Conservation (phyloP, 2,329 filamentous ascomycete genomes). For the Chaetoscypha palmicola region DNA sequence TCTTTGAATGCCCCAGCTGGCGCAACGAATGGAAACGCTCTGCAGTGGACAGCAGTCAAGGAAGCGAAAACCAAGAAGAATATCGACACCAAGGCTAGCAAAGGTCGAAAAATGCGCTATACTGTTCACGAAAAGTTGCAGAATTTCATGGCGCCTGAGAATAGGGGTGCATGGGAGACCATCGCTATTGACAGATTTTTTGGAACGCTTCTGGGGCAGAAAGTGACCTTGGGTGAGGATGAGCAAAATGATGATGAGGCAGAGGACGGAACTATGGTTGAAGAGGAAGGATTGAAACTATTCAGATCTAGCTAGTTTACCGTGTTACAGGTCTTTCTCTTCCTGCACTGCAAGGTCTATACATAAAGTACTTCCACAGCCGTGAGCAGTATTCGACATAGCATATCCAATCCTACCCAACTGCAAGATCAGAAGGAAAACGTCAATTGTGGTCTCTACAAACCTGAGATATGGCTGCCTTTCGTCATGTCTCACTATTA, state of each 20-base stretch:
- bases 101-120: slow-evolving; percentile 89
- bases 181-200: slow-evolving; percentile 73
- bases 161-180: slow-evolving; percentile 72
- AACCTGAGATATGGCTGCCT: too few relatives aligned
- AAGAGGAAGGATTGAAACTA: slow-evolving; percentile 29
- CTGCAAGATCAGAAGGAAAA: too few relatives aligned
- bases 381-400: too few relatives aligned
- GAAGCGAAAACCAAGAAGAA: slow-evolving; percentile 75
- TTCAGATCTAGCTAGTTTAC: slow-evolving; percentile 30
- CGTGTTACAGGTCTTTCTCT: too few relatives aligned
- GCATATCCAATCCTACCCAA: too few relatives aligned
- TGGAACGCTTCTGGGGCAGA: slow-evolving; percentile 66
- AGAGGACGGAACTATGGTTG: slow-evolving; percentile 37
- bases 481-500: too few relatives aligned
- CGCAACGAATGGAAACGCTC: slow-evolving; percentile 33
- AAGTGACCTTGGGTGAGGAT: slow-evolving; percentile 56
- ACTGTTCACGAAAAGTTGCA: slow-evolving; percentile 95
- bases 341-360: too few relatives aligned
- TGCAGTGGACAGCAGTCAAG: slow-evolving; percentile 59
- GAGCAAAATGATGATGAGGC: slow-evolving; percentile 44
- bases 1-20: slow-evolving; percentile 39
- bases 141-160: slow-evolving; percentile 95
- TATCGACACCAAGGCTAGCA: slow-evolving; percentile 90
- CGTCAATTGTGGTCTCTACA: too few relatives aligned
- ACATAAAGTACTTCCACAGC: not conserved